A percentile compares a stretch with the other conserved stretches of the same genome.
These are phyloP conservation scores for Alternaria brassicae DNA, from an alignment of 2,329 filamentous ascomycete genomes.

Conservation along the genomic window DNA sequence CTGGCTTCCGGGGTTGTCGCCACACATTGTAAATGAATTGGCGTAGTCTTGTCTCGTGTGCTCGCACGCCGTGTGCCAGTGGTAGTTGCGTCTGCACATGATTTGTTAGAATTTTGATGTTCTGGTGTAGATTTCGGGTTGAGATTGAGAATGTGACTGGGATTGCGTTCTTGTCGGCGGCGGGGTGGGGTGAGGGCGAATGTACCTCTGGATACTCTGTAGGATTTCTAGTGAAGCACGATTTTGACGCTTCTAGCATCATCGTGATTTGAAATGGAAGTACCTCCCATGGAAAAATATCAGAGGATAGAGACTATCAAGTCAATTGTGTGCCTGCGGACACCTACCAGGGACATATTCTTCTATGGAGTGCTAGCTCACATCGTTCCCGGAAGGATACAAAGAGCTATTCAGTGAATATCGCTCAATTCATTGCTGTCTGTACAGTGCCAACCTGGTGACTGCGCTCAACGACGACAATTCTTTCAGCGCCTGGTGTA, in stretches of 20 bases:
- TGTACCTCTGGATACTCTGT: neutral
- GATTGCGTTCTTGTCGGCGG: neutral
- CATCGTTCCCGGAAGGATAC: too few species aligned
- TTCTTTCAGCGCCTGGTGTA: neutral
- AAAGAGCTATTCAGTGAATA: neutral
- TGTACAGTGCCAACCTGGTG: neutral
- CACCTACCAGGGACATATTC: neutral
- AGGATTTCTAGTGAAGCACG: neutral
- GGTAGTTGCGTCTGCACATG: constrained; percentile 3
- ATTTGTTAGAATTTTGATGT: neutral
- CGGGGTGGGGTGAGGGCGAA: neutral
- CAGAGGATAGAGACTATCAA: neutral
- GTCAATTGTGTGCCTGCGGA: neutral
- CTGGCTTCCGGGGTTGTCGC: neutral
- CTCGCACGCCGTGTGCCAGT: neutral
- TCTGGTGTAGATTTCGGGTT: neutral
- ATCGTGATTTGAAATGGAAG: neutral
- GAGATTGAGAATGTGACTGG: neutral
- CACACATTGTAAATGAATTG: neutral
- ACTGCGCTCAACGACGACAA: neutral
- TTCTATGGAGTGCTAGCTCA: neutral
- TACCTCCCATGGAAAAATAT: neutral
- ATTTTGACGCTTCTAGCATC: neutral
- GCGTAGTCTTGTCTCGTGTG: neutral
- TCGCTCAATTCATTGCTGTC: neutral